phyloP scores from a whole-genome alignment of 352 stramenopile genomes.

The Phytophthora citricola region DNA sequence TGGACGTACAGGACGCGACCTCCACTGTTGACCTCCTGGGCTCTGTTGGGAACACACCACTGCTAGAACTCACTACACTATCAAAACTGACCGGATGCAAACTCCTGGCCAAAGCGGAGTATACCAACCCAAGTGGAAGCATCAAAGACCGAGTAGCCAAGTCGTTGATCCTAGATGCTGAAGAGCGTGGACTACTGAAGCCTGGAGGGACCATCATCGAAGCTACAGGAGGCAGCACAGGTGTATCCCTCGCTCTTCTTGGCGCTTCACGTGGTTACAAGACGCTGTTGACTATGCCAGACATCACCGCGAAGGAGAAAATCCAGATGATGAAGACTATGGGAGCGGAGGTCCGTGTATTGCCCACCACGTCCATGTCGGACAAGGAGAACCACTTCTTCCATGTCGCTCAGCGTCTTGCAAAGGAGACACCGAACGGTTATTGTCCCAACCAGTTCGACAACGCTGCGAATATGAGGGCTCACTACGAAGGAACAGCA shows the following conservation, averaged over 20 bases:
- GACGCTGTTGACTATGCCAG: conserved; percentile 77
- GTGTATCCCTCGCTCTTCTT: conserved; percentile 92
- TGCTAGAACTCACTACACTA: conserved; percentile 73
- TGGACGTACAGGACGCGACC: background rate
- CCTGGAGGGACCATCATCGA: conserved; percentile 72
- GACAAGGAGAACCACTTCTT: conserved; percentile 83
- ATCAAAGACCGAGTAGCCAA: conserved; percentile 96
- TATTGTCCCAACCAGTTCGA: conserved; percentile 83
- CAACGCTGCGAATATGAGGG: conserved; percentile 74
- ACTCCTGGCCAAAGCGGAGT: conserved; percentile 86
- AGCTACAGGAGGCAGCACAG: conserved; percentile 93
- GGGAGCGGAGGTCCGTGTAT: conserved; percentile 68
- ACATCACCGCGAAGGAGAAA: conserved; percentile 76
- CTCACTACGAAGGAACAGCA: conserved; percentile 82
- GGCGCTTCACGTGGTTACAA: conserved; percentile 88
- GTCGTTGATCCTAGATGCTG: conserved; percentile 93
- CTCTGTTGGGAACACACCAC: conserved; percentile 71
- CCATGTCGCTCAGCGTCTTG: conserved; percentile 67
- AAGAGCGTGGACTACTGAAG: conserved; percentile 84
- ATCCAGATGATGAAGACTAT: conserved; percentile 84
- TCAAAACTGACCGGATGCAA: conserved; percentile 76
- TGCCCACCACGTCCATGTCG: conserved; percentile 66
- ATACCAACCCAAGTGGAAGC: conserved; percentile 92
- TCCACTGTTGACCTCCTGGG: conserved; percentile 56
- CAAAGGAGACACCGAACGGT: conserved; percentile 36